phyloP scores from a whole-genome alignment of 371 early-diverging fungal species.

The Mucor velutinosus region DNA sequence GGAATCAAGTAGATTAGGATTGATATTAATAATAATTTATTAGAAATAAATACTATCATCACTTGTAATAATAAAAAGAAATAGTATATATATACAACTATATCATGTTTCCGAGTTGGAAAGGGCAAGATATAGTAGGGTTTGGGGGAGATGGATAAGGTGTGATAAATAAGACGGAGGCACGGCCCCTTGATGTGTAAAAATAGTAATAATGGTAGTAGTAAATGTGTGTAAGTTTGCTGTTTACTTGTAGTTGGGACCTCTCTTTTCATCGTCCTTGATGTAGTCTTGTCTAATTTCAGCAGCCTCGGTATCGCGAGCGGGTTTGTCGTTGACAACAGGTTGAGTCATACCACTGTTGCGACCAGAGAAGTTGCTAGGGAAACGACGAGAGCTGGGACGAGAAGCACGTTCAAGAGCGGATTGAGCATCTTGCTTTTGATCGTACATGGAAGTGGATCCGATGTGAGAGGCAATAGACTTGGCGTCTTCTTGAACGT shows the following conservation, averaged over 20 bases:
- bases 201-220: constrained; percentile 6
- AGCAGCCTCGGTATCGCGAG: constrained; percentile 34
- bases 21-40: constrained; percentile 1
- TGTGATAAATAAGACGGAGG: neutral
- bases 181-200: constrained; percentile 1
- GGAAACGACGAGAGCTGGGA: constrained; percentile 46
- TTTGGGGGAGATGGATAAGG: neutral
- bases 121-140: constrained; percentile 9
- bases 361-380: constrained; percentile 42
- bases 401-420: constrained; percentile 42
- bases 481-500: constrained; percentile 39
- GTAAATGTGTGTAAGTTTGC: neutral
- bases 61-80: neutral
- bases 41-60: constrained; percentile 2
- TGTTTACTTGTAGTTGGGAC: constrained; percentile 44
- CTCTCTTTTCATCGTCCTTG: constrained; percentile 25
- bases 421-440: constrained; percentile 38
- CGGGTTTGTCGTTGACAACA: constrained; percentile 29
- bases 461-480: constrained; percentile 42
- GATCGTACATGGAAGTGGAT: constrained; percentile 36
- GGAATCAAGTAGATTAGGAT: neutral
- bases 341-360: constrained; percentile 12
- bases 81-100: constrained; percentile 15
- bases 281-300: constrained; percentile 39
- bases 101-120: neutral